A percentile compares a stretch with the other conserved stretches of the same genome.
These are phyloP conservation scores for Chaetothyriales sp. DNA, from an alignment of 2,329 filamentous ascomycete species.

Conservation along the genomic window DNA sequence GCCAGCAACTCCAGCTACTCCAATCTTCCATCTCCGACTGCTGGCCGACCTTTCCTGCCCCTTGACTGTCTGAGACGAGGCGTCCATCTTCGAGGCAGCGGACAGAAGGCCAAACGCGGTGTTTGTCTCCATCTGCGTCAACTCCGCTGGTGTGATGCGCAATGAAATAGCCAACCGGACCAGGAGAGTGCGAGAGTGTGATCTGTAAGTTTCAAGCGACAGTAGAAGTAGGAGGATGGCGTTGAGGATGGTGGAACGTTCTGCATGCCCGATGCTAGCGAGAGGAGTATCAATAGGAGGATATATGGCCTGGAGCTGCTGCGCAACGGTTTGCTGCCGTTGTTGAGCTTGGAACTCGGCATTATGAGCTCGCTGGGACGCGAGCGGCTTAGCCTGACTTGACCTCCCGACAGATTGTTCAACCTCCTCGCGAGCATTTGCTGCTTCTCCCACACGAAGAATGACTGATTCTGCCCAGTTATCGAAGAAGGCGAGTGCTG, in stretches of 20 bases:
- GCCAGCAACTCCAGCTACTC: constrained; percentile 62
- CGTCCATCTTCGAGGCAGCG: constrained; percentile 33
- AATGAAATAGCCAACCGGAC: constrained; percentile 52
- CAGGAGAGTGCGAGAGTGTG: constrained; percentile 54
- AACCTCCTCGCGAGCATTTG: constrained; percentile 27
- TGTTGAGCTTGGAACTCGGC: constrained; percentile 1
- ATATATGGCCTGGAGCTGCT: constrained; percentile 27
- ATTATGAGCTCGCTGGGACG: neutral
- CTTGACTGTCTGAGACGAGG: constrained; percentile 42
- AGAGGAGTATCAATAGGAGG: constrained; percentile 47
- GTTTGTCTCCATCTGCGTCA: constrained; percentile 53
- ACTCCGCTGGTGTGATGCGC: constrained; percentile 42
- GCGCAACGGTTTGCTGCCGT: constrained; percentile 1
- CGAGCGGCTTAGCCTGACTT: constrained; percentile 13
- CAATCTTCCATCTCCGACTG: constrained; percentile 55
- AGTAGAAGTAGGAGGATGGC: constrained; percentile 51
- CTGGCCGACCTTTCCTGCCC: constrained; percentile 48
- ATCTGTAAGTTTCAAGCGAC: constrained; percentile 55
- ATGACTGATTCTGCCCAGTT: constrained; percentile 63
- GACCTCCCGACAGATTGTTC: constrained; percentile 23
- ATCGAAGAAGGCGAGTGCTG: constrained; percentile 55
- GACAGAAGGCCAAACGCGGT: constrained; percentile 56
- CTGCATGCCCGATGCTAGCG: constrained; percentile 39
- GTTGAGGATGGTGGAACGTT: constrained; percentile 51
- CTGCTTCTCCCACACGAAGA: constrained; percentile 56